Evolutionary conservation across 2,329 filamentous ascomycete genomes (phyloP).

Genomic region (Penicillium hesseltinei): DNA sequence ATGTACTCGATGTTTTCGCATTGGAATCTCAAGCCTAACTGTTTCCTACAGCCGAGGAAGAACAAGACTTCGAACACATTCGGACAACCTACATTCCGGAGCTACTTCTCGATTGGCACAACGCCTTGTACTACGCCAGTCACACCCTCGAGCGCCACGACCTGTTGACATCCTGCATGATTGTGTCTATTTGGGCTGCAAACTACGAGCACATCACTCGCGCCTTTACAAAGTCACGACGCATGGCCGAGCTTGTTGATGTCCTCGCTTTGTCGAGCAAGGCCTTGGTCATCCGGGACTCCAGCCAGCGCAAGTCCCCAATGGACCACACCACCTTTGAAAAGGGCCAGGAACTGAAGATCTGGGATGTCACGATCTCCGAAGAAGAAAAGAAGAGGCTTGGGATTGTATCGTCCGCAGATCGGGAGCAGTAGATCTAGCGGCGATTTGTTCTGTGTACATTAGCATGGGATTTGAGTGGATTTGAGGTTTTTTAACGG

Average conservation of each 20-base stretch:
- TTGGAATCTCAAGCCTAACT: constrained; percentile 6
- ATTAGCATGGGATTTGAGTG: constrained; percentile 17
- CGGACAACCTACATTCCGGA: constrained; percentile 82
- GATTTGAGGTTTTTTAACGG: background rate
- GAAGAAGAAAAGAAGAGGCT: constrained; percentile 24
- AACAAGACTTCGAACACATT: constrained; percentile 62
- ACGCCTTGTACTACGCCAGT: constrained; percentile 75
- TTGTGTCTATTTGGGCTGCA: constrained; percentile 75
- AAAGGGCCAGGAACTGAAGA: constrained; percentile 36
- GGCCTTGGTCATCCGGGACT: constrained; percentile 49
- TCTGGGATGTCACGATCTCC: constrained; percentile 39
- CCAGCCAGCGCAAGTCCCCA: constrained; percentile 45
- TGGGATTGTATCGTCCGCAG: background rate
- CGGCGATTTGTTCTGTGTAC: constrained; percentile 15
- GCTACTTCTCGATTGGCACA: constrained; percentile 78
- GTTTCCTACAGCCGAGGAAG: constrained; percentile 50
- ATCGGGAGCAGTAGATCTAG: background rate
- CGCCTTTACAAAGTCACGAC: constrained; percentile 62
- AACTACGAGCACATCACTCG: constrained; percentile 65
- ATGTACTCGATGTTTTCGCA: constrained; percentile 27
- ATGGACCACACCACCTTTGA: constrained; percentile 40
- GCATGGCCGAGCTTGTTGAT: constrained; percentile 74
- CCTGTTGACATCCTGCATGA: constrained; percentile 79
- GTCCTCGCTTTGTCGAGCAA: constrained; percentile 75
- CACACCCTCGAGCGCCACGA: constrained; percentile 69